Evolutionary conservation across 1,139 yeast species (phyloP).

Genomic region (Komagataea norvegica): DNA sequence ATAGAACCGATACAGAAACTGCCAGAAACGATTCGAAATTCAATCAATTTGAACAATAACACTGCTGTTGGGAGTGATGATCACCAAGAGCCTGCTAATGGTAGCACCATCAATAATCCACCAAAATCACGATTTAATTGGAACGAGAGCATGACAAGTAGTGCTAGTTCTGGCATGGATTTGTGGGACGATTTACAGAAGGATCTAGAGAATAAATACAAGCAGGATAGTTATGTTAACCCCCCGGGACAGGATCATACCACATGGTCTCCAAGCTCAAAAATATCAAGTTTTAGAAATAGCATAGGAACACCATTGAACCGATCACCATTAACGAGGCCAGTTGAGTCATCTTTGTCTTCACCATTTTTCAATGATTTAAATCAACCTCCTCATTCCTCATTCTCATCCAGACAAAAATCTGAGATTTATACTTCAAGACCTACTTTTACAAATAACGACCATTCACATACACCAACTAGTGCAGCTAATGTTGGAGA

Average conservation of each 20-base stretch:
- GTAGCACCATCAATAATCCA: slow-evolving; percentile 4
- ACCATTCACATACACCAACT: neutral
- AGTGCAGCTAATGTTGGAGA: slow-evolving; percentile 5
- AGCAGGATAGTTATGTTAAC: neutral
- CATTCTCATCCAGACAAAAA: slow-evolving; percentile 13
- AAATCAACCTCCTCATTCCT: slow-evolving; percentile 1
- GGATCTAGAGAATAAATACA: slow-evolving; percentile 5
- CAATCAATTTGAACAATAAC: slow-evolving; percentile 3
- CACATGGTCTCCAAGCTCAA: slow-evolving; percentile 24
- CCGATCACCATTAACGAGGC: slow-evolving; percentile 21
- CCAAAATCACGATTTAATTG: slow-evolving; percentile 9
- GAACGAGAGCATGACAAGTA: slow-evolving; percentile 1
- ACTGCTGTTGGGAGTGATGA: slow-evolving; percentile 5
- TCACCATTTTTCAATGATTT: slow-evolving; percentile 6
- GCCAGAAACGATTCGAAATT: slow-evolving; percentile 7
- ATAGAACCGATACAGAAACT: slow-evolving; percentile 9
- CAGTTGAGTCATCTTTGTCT: slow-evolving; percentile 14
- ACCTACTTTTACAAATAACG: slow-evolving; percentile 1
- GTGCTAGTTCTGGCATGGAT: neutral
- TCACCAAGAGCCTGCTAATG: neutral
- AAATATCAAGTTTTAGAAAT: slow-evolving; percentile 24
- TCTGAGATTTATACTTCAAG: slow-evolving; percentile 7
- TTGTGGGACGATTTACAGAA: slow-evolving; percentile 10
- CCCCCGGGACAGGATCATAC: slow-evolving; percentile 1
- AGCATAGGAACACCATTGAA: slow-evolving; percentile 15